phyloP scores from a whole-genome alignment of 805 yeast genomes.

The Citeromyces nyonsensis region DNA sequence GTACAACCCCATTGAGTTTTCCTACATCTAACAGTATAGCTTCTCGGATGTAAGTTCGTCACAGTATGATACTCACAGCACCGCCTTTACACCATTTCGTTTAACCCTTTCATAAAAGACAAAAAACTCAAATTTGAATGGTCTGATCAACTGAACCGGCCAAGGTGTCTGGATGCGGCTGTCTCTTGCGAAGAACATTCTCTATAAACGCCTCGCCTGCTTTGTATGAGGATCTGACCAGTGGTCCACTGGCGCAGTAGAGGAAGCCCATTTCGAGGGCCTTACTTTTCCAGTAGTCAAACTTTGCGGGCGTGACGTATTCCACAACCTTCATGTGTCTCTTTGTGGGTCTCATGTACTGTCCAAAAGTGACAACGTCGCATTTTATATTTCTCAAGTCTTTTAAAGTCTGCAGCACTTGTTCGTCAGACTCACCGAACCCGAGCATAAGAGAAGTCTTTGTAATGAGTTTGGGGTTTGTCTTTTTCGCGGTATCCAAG shows the following conservation, averaged over 20 bases:
- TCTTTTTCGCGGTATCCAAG: conserved; percentile 63
- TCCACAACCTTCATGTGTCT: conserved; percentile 98
- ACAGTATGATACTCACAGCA: no score
- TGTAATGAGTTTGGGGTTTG: conserved; percentile 64
- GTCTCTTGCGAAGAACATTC: conserved; percentile 72
- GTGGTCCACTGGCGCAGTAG: conserved; percentile 94
- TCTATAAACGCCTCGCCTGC: conserved; percentile 98
- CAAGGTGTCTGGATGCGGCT: conserved; percentile 14
- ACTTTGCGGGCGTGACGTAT: conserved; percentile 85
- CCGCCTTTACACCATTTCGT: no score
- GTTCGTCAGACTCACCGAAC: conserved; percentile 91
- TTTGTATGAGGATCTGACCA: conserved; percentile 91
- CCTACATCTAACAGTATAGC: no score
- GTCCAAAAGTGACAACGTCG: conserved; percentile 97
- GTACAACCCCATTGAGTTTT: no score
- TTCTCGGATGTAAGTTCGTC: no score
- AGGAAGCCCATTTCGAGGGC: conserved; percentile 86
- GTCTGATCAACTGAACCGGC: no score
- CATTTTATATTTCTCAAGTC: conserved; percentile 67
- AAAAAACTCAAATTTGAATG: no score
- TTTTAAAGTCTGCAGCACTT: conserved; percentile 55
- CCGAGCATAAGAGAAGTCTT: conserved; percentile 96
- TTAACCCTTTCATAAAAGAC: no score
- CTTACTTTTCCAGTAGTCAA: conserved; percentile 79
- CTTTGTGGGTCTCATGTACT: conserved; percentile 97